These are phyloP conservation scores for Ceratocystis harringtonii DNA, from an alignment of 2,329 filamentous ascomycete genomes.

Conservation along the genomic window DNA sequence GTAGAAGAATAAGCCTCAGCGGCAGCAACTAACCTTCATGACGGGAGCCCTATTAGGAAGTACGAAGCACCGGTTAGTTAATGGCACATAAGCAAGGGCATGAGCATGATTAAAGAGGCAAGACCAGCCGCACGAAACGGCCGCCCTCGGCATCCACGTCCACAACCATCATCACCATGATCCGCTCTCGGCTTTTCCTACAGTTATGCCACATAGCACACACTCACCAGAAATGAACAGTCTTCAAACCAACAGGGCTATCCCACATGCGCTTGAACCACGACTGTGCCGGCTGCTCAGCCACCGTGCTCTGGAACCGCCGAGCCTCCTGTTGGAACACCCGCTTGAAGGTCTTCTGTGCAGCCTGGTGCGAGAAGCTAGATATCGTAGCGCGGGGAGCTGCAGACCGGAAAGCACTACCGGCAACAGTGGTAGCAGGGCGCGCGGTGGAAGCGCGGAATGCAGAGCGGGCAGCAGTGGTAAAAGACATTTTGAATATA, in stretches of 20 bases:
- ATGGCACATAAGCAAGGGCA: not conserved
- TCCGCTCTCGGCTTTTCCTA: too few relatives aligned
- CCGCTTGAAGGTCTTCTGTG: constrained; percentile 39
- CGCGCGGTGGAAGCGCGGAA: constrained; percentile 36
- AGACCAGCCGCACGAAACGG: not conserved
- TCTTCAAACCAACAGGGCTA: constrained; percentile 70
- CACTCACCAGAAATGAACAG: constrained; percentile 89
- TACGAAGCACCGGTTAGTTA: not conserved
- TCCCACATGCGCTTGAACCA: constrained; percentile 72
- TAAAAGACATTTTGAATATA: not conserved
- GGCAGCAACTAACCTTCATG: constrained; percentile 48
- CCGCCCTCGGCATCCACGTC: not conserved
- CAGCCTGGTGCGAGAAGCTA: constrained; percentile 34
- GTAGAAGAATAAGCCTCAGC: not conserved
- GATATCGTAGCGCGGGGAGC: constrained; percentile 33
- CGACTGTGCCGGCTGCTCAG: constrained; percentile 30
- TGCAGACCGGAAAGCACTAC: constrained; percentile 31
- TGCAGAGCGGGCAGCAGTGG: constrained; percentile 32
- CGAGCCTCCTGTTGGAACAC: constrained; percentile 26
- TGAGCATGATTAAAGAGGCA: not conserved
- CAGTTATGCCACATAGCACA: constrained; percentile 19
- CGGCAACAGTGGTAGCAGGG: constrained; percentile 25
- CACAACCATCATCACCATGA: too few relatives aligned
- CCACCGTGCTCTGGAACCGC: constrained; percentile 52
- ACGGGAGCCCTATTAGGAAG: constrained; percentile 58